Conservation (phyloP, 2,329 filamentous ascomycete genomes). For the Ciborinia camelliae region DNA sequence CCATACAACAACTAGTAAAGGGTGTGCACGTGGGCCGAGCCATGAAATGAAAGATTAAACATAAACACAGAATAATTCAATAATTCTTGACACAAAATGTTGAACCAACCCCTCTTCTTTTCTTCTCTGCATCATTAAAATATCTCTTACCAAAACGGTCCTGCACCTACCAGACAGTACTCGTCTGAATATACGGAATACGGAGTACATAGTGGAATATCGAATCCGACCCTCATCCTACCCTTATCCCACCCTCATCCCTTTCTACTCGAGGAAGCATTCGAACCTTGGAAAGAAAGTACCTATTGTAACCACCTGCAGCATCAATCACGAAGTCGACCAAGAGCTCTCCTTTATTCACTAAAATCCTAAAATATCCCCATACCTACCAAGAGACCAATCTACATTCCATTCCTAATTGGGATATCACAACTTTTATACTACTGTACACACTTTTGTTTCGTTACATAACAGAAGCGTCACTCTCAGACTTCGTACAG, state of each 20-base stretch:
- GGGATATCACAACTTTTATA: background rate
- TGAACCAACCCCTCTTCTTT: background rate
- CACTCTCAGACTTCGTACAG: constrained; percentile 8
- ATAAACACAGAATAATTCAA: background rate
- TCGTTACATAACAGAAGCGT: constrained; percentile 1
- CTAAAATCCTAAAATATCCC: constrained; percentile 3
- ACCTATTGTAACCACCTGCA: too few relatives aligned
- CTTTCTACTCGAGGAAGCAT: too few relatives aligned
- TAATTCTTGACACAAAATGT: too few relatives aligned
- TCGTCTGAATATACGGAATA: too few relatives aligned
- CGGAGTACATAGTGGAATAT: too few relatives aligned
- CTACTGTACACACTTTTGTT: background rate
- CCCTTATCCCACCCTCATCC: too few relatives aligned
- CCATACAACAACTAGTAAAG: too few relatives aligned
- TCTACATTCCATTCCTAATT: constrained; percentile 1
- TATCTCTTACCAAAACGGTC: too few relatives aligned
- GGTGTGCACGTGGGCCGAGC: constrained; percentile 1
- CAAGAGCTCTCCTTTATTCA: constrained; percentile 1
- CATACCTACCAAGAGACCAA: too few relatives aligned
- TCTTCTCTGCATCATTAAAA: background rate
- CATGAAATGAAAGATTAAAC: too few relatives aligned
- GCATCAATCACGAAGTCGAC: background rate
- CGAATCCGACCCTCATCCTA: too few relatives aligned
- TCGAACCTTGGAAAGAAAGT: background rate
- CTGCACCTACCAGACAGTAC: too few relatives aligned